Percentiles rank a stretch among this genome's conserved stretches.
Conservation (phyloP, 176 grass and related monocot genomes). For the Themeda triandra region DNA sequence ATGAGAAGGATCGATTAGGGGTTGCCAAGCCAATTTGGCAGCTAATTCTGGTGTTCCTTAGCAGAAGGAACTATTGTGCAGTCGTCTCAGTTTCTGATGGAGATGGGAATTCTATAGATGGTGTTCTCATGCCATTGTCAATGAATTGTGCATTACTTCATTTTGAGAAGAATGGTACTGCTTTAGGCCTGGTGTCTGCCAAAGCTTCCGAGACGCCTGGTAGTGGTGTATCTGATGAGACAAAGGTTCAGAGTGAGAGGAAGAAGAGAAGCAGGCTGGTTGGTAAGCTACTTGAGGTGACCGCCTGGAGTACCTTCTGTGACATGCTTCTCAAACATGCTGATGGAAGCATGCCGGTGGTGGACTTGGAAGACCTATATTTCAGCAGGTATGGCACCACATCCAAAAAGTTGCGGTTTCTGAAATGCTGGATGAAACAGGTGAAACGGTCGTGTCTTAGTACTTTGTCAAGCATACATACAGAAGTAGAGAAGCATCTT, state of each 20-base stretch:
- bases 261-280: slow-evolving; percentile 61
- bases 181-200: slow-evolving; percentile 19
- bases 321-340: slow-evolving; percentile 45
- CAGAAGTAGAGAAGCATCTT: slow-evolving; percentile 26
- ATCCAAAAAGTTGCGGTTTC: slow-evolving; percentile 77
- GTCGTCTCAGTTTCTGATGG: slow-evolving; percentile 49
- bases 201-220: slow-evolving; percentile 1
- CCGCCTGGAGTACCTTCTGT: slow-evolving; percentile 48
- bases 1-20: slow-evolving; percentile 37
- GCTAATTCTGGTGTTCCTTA: slow-evolving; percentile 80
- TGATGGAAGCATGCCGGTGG: slow-evolving; percentile 37
- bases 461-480: slow-evolving; percentile 14
- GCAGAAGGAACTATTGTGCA: slow-evolving; percentile 52
- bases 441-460: slow-evolving; percentile 36
- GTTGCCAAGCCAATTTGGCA: slow-evolving; percentile 77
- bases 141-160: slow-evolving; percentile 65
- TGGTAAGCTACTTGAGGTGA: slow-evolving; percentile 49
- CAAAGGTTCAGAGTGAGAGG: slow-evolving; percentile 39
- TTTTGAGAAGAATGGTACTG: slow-evolving; percentile 36
- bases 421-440: slow-evolving; percentile 97
- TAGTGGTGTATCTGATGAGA: slow-evolving; percentile 7
- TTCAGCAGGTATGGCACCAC: slow-evolving; percentile 50
- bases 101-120: slow-evolving; percentile 48
- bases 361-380: slow-evolving; percentile 74
- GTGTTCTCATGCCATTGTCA: slow-evolving; percentile 72